Base-by-base conservation (phyloP, 257 asterid species). In the Dorcoceras hygrometricum region DNA sequence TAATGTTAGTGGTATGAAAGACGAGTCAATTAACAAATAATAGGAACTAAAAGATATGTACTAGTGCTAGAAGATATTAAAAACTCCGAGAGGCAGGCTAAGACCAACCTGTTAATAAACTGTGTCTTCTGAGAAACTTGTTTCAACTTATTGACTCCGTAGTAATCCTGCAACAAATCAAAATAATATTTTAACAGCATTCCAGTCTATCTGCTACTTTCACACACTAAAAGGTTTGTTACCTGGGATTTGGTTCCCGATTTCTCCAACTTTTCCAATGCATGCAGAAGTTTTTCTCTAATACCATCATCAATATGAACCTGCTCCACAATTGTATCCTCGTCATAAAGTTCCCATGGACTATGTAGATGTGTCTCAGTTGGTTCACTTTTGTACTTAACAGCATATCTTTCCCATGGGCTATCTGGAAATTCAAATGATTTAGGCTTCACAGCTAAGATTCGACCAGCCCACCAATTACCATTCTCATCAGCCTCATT, bases 381-480 rank as follows among this genome's bases (percentile, higher is more conserved):
- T 32, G 95, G 94, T 57, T 86, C 91, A 66, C 88, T 85, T 81
- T 86, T 93, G 83, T 93, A 93, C 78, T 81, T 83, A 24, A 93
- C 97, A 10, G 71, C 78, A 75, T 78, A 93, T 73, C 85, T 90
- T 66, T 93, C 99, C 99, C 99, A 93, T 5, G 99, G 99, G 73
- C 97, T 90, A 68, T 93, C 99, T 0, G 91, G 95, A 75, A 83
- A 93, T 27, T 93, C 97, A 31, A 54, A 67, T 63, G 90, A 82
- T 71, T 93, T 93, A 48, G 95, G 78, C 74, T 83, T 84, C 69
- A 86, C 85, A 11, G 68, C 69, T n/a, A 85, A 56, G 53, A 93
- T 83, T 58, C 99, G 87, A 65, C 99, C 99, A 23, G 80, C 96
- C 97, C 97, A 93, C 97, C 98, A 93, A 54, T 80, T 77, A 23